Conservation (phyloP, 1,284 basidiomycete species). For the Sphaerobolus stellatus region DNA sequence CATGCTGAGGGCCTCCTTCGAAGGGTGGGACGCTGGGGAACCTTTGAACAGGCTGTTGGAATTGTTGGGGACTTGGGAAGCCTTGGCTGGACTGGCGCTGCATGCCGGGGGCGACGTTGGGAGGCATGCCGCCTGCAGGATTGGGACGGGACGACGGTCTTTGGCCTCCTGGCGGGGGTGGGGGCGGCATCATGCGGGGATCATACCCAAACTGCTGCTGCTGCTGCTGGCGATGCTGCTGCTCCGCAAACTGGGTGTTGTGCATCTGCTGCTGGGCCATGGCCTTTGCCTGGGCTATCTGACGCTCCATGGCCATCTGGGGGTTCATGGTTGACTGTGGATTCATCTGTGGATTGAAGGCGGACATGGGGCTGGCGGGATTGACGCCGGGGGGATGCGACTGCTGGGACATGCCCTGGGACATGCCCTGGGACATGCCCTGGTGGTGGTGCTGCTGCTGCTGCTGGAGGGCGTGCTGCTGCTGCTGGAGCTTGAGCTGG, state of each 20-base stretch:
- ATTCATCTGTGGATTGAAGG: conserved; percentile 5
- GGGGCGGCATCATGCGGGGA: conserved; percentile 15
- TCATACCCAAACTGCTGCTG: conserved; percentile 2
- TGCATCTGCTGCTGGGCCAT: conserved; percentile 15
- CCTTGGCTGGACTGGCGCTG: conserved; percentile 15
- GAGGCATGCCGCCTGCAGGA: conserved; percentile 13
- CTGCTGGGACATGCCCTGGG: not conserved
- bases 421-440: conserved; percentile 15
- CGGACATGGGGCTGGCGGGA: not conserved
- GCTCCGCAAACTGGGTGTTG: conserved; percentile 7
- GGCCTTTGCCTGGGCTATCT: conserved; percentile 11
- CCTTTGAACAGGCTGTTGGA: not conserved
- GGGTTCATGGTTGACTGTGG: not conserved
- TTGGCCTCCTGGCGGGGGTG: conserved; percentile 23
- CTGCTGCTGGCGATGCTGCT: conserved; percentile 17
- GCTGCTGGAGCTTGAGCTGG: conserved; percentile 15
- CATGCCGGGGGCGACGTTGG: conserved; percentile 6
- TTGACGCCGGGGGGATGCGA: conserved; percentile 1
- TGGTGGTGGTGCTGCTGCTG: conserved; percentile 18
- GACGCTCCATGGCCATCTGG: conserved; percentile 14
- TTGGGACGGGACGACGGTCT: not conserved
- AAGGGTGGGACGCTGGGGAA: not conserved
- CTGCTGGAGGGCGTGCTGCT: conserved; percentile 13
- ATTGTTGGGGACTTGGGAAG: too few species aligned
- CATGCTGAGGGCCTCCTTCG: not conserved